These are phyloP conservation scores for Neurospora sp. DNA, from an alignment of 495 filamentous ascomycete species.

Conservation along the genomic window DNA sequence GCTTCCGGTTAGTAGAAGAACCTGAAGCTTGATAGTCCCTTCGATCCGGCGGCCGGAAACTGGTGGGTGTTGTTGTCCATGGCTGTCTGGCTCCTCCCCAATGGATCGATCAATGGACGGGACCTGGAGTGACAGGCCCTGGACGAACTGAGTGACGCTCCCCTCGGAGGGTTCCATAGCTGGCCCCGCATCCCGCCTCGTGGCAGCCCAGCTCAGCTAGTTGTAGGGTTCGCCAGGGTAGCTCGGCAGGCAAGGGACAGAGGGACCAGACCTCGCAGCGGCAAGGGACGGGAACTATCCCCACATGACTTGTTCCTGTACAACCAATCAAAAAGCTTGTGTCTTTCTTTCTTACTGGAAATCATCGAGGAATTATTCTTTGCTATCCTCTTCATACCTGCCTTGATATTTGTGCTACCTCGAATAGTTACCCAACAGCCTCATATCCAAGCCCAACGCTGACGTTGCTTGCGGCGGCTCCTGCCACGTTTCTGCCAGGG, in stretches of 20 bases:
- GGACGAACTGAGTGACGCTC: not conserved
- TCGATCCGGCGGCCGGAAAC: not conserved
- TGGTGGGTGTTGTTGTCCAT: not conserved
- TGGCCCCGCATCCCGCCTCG: not conserved
- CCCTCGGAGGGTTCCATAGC: not conserved
- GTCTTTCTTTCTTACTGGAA: not conserved
- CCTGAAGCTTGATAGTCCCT: not conserved
- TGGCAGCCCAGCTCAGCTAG: not conserved
- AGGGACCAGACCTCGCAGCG: not conserved
- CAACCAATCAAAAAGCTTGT: not conserved
- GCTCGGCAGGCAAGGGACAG: not conserved
- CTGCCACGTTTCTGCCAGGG: not conserved
- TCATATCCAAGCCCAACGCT: not conserved
- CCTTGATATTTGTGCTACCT: not conserved
- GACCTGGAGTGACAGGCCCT: not conserved
- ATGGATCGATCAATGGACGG: not conserved
- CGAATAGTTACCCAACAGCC: not conserved
- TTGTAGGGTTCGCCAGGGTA: not conserved
- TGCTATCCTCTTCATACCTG: not conserved
- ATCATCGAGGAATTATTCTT: not conserved
- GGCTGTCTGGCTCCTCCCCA: not conserved
- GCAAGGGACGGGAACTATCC: not conserved
- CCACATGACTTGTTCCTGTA: not conserved
- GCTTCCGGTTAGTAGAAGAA: not conserved
- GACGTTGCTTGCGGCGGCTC: not conserved